Evolutionary conservation across 306 rosid genomes (phyloP).

Genomic region (Cajanus cajan): DNA sequence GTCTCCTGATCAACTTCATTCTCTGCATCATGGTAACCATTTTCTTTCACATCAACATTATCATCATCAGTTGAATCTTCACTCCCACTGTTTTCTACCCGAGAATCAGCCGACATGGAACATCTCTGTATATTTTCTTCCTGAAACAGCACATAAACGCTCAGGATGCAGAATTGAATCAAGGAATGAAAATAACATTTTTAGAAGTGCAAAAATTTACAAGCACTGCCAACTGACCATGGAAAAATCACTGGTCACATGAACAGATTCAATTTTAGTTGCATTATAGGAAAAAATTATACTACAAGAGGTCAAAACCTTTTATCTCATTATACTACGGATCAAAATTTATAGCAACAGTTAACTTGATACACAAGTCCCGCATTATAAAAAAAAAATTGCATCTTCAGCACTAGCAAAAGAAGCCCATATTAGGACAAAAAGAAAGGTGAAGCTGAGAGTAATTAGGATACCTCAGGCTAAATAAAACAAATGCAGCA

Average conservation of each 20-base stretch:
- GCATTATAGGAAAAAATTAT: neutral
- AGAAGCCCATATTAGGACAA: neutral
- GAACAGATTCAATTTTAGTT: neutral
- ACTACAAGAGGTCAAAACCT: neutral
- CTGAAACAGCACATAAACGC: conserved; percentile 47
- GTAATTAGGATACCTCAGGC: conserved; percentile 1
- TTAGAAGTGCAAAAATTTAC: neutral
- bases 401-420: neutral
- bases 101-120: conserved; percentile 95
- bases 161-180: neutral
- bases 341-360: neutral
- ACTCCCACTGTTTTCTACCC: conserved; percentile 80
- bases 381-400: neutral
- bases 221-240: neutral
- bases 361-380: neutral
- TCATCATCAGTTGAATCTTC: conserved; percentile 92
- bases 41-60: conserved; percentile 73
- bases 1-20: conserved; percentile 93
- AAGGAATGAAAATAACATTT: neutral
- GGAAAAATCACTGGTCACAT: neutral
- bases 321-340: neutral
- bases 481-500: conserved; percentile 1
- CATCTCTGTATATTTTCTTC: conserved; percentile 91
- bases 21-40: conserved; percentile 93
- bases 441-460: neutral